These are phyloP conservation scores for Lasiodiplodia citricola DNA, from an alignment of 2,329 filamentous ascomycete genomes.

Conservation along the genomic window DNA sequence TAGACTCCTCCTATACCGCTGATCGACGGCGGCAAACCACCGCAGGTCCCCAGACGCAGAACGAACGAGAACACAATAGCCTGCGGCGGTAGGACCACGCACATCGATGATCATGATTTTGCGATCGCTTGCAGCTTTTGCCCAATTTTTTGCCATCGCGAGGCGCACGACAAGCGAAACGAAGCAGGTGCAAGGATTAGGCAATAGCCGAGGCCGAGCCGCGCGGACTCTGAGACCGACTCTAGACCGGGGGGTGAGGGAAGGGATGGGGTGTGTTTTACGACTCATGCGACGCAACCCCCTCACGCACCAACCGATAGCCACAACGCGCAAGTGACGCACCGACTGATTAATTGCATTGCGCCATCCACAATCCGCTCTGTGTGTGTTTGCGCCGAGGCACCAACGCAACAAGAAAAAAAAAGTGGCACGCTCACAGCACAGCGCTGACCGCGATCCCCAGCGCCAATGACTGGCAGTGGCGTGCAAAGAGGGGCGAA, in stretches of 20 bases:
- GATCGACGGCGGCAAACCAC: background rate
- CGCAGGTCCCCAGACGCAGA: background rate
- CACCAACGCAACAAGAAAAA: background rate
- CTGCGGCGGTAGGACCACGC: background rate
- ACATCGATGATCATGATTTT: background rate
- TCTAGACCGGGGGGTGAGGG: background rate
- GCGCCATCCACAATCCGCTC: background rate
- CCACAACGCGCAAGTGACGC: background rate
- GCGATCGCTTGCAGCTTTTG: background rate
- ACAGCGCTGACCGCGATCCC: background rate
- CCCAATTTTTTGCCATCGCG: background rate
- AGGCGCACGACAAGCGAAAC: too few species aligned
- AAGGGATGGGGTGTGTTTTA: too few species aligned
- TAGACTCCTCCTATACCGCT: background rate
- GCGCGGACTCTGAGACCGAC: background rate
- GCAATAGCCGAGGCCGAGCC: too few species aligned
- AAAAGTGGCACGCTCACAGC: background rate
- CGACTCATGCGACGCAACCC: background rate
- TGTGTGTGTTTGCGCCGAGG: background rate
- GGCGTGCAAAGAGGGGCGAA: background rate
- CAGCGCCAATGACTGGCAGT: constrained; percentile 4
- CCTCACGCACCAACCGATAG: background rate
- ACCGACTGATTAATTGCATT: background rate
- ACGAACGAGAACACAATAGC: background rate
- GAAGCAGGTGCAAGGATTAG: too few species aligned